Percentiles rank a stretch among this genome's conserved stretches.
These are phyloP conservation scores for Asclepias syriaca DNA, from an alignment of 257 asterid genomes.

Conservation along the genomic window DNA sequence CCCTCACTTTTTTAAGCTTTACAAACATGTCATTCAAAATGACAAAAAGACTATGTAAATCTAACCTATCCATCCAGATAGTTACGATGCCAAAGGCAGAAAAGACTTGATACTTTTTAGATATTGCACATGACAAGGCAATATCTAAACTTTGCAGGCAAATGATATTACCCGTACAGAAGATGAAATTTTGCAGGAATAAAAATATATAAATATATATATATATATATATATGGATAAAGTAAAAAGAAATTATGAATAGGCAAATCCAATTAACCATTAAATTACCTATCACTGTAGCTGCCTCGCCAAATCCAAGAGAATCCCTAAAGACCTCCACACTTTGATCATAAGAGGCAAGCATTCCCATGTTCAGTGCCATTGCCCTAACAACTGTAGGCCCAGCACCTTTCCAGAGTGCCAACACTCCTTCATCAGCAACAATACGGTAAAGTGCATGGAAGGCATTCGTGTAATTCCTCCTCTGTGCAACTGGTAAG, in stretches of 20 bases:
- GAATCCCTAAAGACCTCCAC: constrained; percentile 69
- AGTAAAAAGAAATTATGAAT: background rate
- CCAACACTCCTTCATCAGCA: constrained; percentile 78
- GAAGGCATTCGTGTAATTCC: constrained; percentile 79
- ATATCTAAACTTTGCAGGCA: background rate
- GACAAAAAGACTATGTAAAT: too few relatives aligned
- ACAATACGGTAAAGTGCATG: constrained; percentile 75
- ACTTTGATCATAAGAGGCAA: constrained; percentile 92
- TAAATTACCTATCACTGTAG: constrained; percentile 65
- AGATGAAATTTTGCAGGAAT: background rate
- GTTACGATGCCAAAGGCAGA: too few relatives aligned
- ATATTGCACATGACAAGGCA: background rate
- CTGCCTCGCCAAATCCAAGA: constrained; percentile 67
- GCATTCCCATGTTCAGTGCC: constrained; percentile 99
- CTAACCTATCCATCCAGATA: background rate
- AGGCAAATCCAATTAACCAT: background rate
- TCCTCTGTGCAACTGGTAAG: constrained; percentile 72
- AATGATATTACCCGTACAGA: background rate
- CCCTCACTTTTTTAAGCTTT: background rate
- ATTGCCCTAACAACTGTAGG: constrained; percentile 99
- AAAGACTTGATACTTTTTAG: background rate
- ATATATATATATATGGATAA: background rate
- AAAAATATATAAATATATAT: too few relatives aligned
- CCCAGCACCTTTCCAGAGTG: constrained; percentile 99
- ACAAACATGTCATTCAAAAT: background rate